Percentiles rank a stretch among this genome's conserved stretches.
Evolutionary conservation across 441 rosid genomes (phyloP).

Genomic region (Aleurites moluccanus): DNA sequence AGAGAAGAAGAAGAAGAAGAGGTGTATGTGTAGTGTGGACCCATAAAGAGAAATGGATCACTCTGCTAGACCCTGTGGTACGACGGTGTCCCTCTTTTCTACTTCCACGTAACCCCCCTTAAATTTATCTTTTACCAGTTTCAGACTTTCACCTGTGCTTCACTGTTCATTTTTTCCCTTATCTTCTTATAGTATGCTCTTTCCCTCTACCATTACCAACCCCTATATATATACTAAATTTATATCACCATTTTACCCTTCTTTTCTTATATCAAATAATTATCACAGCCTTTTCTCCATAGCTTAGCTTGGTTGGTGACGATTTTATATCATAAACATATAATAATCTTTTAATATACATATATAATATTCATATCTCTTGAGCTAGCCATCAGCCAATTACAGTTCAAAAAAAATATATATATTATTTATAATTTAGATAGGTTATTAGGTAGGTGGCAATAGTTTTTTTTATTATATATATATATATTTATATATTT

Average conservation of each 20-base stretch:
- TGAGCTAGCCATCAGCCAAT: too few species aligned
- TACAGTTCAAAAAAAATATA: not conserved
- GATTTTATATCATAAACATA: not conserved
- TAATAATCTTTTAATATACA: too few species aligned
- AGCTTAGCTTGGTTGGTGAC: conserved; percentile 12
- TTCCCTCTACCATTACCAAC: not conserved
- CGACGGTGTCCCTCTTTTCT: conserved; percentile 26
- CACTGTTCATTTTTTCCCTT: conserved; percentile 28
- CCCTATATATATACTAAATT: not conserved
- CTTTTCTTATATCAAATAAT: not conserved
- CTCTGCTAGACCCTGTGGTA: conserved; percentile 20
- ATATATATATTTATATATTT: too few species aligned
- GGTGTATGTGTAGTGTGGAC: not conserved
- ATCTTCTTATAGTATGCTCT: not conserved
- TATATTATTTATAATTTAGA: not conserved
- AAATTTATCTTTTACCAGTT: not conserved
- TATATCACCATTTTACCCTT: conserved; percentile 19
- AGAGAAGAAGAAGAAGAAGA: not conserved
- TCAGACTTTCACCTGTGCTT: conserved; percentile 11
- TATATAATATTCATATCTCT: too few species aligned
- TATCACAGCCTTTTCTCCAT: not conserved
- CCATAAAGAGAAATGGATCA: conserved; percentile 38
- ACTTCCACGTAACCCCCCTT: conserved; percentile 26
- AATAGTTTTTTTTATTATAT: too few species aligned
- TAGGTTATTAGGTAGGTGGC: not conserved